These are phyloP conservation scores for Begonia masoniana DNA, from an alignment of 306 rosid species.

Conservation along the genomic window DNA sequence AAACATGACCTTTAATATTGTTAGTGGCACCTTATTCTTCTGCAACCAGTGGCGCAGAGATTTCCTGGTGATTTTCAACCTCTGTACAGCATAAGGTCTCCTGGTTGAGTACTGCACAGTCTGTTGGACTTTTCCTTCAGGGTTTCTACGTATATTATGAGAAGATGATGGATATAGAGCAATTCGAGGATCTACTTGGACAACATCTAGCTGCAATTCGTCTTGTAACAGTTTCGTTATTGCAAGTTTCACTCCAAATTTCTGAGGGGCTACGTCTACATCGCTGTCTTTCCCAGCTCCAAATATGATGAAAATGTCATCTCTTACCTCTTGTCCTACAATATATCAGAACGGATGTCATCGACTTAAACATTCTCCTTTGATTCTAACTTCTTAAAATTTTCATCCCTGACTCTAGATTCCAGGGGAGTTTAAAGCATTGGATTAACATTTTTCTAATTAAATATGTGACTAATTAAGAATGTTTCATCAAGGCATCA, in stretches of 20 bases:
- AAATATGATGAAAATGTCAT: conserved; percentile 66
- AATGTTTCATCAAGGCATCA: not conserved
- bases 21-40: conserved; percentile 14
- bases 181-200: conserved; percentile 32
- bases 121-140: conserved; percentile 16
- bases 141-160: conserved; percentile 14
- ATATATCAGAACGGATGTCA: too few relatives aligned
- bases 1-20: not conserved
- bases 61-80: conserved; percentile 60
- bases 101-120: conserved; percentile 32
- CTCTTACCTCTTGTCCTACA: conserved; percentile 57
- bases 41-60: conserved; percentile 60
- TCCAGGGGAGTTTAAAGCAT: too few relatives aligned
- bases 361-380: too few relatives aligned
- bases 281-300: conserved; percentile 38
- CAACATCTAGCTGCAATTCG: conserved; percentile 65
- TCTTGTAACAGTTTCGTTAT: conserved; percentile 54
- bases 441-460: too few relatives aligned
- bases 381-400: too few relatives aligned
- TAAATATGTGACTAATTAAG: too few relatives aligned
- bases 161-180: conserved; percentile 21
- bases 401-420: too few relatives aligned
- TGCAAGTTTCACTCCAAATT: conserved; percentile 46
- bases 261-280: conserved; percentile 21
- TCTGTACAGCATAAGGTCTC: conserved; percentile 60